Evolutionary conservation across 106 monocot species (phyloP), one percentile per base, ranked within the genome.

Genomic region (Dendrobium nobile): DNA sequence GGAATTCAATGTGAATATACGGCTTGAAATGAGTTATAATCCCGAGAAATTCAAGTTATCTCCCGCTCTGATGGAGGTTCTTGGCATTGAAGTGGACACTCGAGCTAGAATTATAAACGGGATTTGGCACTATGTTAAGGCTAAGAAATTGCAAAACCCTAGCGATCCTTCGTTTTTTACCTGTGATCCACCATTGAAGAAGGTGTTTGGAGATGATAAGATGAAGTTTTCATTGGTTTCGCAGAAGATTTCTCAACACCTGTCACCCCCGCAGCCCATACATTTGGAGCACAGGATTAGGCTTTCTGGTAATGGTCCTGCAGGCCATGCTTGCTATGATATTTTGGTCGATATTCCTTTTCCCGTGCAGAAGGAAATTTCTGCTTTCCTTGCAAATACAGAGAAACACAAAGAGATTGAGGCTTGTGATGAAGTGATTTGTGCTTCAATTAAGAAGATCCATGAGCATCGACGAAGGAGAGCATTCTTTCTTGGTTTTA

Each of bases 391-490:
- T 24, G 82, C 89, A 0, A 95, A 93, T 80, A 93, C 90, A 0
- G 98, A 99, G 81, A 99, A 91, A 75, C 89, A 93, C 77, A 99
- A 93, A 73, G 98, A 99, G 73, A 95, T 99, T 74, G 95, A 99
- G 81, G 85, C 89, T 37, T 99, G 93, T 76, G 98, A 99, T 80
- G 95, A 99, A 75, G 88, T 91, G 59, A 99, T 99, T 26, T 87
- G 88, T 79, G 89, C 91, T 1, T 92, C 92, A 18, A 99, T 99
- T 40, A 99, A 99, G 98, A 99, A 99, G 75, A 99, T 99, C 47
- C 98, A 99, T 68, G 98, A 99, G 90, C 98, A 99, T 56, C 82
- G 98, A 3, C 86, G 91, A 80, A 88, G 98, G 67, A 86, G 98
- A 22, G 93, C 98, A 18, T 99, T 99, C 84, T 99, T 99, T 80